Evolutionary conservation across 768 basidiomycete genomes (phyloP), one percentile per base, ranked within the genome.

Genomic region (Exsudoporus frostii): DNA sequence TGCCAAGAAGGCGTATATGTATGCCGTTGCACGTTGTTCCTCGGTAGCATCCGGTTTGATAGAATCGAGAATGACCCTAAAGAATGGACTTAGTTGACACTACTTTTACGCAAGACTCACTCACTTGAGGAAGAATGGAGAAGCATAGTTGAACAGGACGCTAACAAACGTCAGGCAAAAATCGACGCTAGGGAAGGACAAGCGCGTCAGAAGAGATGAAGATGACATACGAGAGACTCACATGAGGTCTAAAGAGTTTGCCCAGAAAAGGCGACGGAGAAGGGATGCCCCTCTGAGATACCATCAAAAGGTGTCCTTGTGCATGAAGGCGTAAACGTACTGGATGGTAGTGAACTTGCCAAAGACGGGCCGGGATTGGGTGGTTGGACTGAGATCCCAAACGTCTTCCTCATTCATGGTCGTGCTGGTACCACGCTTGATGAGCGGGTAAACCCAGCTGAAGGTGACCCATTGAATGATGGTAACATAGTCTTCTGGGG

Each of bases 41-140:
- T 77, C 73, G 0, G 79, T 79, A 0, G 79, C 74, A 7, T 65
- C 36, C 2, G 4, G 15, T 25, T 73, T 75, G 37, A 89, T 79
- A 1, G 79, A 72, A 58, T 86, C 83, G 4, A 88, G 76, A 55
- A 89, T 86, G 29, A 70, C 75, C 34, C 80, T 82, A 27, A n/a
- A 15, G 17, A 42, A n/a, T 24, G 29, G 45, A 36, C 7, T 55
- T 7, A 51, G 45, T 24, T 24, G 24, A 33, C 17, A 14, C 29
- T 1, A 15, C n/a, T 7, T 13, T n/a, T 6, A 36, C 2, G 9
- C 5, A 6, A 48, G 17, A 22, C 11, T 11, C 24, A 51, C 78
- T 51, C 45, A 83, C 82, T 90, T 92, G 40, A 97, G 76, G 74
- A 95, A 93, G 73, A 85, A 93, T 7, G 94, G 93, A 0, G 82